Conservation (phyloP, 768 basidiomycete genomes). For the Chalciporus piperatus region DNA sequence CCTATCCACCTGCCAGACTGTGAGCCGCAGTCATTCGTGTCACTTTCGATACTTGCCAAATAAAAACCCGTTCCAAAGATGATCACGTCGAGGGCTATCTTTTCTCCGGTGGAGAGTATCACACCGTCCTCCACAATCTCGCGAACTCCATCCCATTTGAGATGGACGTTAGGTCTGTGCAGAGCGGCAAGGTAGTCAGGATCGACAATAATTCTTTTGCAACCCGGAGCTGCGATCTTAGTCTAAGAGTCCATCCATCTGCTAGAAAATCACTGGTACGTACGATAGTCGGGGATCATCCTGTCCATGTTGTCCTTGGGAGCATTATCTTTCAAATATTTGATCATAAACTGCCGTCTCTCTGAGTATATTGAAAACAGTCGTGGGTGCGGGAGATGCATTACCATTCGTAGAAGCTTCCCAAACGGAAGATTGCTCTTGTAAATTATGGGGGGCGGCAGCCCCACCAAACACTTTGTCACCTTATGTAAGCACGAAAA, state of each 20-base stretch:
- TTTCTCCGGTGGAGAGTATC: slow-evolving; percentile 45
- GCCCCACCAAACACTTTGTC: too few relatives aligned
- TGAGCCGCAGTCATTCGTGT: not conserved
- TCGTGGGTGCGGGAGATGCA: not conserved
- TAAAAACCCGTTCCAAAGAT: slow-evolving; percentile 57
- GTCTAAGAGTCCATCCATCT: not conserved
- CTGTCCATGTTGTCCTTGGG: slow-evolving; percentile 45
- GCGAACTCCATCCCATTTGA: slow-evolving; percentile 50
- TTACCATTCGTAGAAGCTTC: slow-evolving; percentile 33
- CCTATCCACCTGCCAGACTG: not conserved
- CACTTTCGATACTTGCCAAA: slow-evolving; percentile 32
- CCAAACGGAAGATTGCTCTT: not conserved
- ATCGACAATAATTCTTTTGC: slow-evolving; percentile 61
- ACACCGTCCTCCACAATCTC: slow-evolving; percentile 48
- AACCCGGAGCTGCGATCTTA: slow-evolving; percentile 48
- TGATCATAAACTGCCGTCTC: slow-evolving; percentile 30
- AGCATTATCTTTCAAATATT: slow-evolving; percentile 43
- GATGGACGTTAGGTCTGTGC: slow-evolving; percentile 49
- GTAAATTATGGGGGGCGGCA: too few relatives aligned
- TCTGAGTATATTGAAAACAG: too few relatives aligned
- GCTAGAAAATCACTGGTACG: slow-evolving; percentile 9
- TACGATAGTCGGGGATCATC: slow-evolving; percentile 52
- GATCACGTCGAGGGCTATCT: slow-evolving; percentile 54
- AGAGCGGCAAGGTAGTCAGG: slow-evolving; percentile 55
- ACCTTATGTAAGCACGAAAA: too few relatives aligned